These are phyloP conservation scores for Spergularia azorica DNA, from an alignment of 179 eudicot genomes.

Conservation along the genomic window DNA sequence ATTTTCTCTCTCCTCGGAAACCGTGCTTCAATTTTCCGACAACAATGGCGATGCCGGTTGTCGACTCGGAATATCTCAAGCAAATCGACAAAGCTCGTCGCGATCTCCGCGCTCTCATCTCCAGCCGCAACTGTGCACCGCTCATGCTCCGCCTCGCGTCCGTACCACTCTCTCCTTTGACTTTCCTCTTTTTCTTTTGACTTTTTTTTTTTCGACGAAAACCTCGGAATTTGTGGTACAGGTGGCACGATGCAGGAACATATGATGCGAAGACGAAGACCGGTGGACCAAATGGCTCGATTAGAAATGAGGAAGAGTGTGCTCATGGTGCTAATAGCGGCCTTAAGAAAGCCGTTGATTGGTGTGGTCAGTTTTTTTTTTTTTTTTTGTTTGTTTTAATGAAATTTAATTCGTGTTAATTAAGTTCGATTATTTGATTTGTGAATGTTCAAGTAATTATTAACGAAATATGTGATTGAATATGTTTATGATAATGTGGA, in stretches of 20 bases:
- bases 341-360: slow-evolving; percentile 80
- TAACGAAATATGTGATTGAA: background rate
- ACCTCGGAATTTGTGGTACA: slow-evolving; percentile 19
- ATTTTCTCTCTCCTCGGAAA: background rate
- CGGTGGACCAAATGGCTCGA: slow-evolving; percentile 92
- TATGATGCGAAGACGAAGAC: slow-evolving; percentile 81
- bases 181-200: slow-evolving; percentile 12
- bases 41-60: slow-evolving; percentile 71
- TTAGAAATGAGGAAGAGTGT: slow-evolving; percentile 74
- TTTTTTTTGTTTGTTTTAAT: background rate
- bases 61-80: slow-evolving; percentile 73
- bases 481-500: background rate
- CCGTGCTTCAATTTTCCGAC: background rate
- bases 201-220: background rate
- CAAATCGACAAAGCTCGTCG: slow-evolving; percentile 88
- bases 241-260: slow-evolving; percentile 99
- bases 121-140: slow-evolving; percentile 81
- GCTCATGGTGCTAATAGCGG: slow-evolving; percentile 80
- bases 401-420: background rate
- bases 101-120: slow-evolving; percentile 86
- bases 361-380: slow-evolving; percentile 59
- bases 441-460: background rate
- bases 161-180: slow-evolving; percentile 29
- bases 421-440: background rate
- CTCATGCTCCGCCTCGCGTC: slow-evolving; percentile 94